Evolutionary conservation across 2,329 filamentous ascomycete species (phyloP).

Genomic region (Aureobasidium sp.): DNA sequence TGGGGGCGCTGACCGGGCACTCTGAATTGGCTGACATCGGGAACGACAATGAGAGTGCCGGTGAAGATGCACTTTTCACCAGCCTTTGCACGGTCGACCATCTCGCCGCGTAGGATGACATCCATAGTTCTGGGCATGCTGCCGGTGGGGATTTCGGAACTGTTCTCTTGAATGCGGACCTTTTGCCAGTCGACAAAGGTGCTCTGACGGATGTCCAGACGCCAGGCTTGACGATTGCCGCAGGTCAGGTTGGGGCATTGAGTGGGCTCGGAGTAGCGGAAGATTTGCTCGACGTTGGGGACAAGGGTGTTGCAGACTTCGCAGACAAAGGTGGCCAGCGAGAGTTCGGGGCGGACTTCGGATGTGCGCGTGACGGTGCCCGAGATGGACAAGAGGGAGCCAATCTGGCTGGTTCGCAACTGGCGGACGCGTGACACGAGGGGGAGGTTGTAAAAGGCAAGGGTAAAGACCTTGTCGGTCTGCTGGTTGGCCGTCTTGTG

Average conservation of each 20-base stretch:
- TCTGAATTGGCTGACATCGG: slow-evolving; percentile 89
- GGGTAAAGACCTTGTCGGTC: slow-evolving; percentile 89
- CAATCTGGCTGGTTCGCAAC: slow-evolving; percentile 81
- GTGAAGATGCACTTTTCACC: slow-evolving; percentile 98
- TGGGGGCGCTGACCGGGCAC: slow-evolving; percentile 78
- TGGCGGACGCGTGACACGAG: slow-evolving; percentile 78
- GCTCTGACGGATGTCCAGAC: slow-evolving; percentile 90
- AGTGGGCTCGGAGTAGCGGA: slow-evolving; percentile 92
- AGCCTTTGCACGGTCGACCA: slow-evolving; percentile 93
- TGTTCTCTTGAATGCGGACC: slow-evolving; percentile 95
- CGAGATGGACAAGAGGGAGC: slow-evolving; percentile 87
- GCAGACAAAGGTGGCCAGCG: slow-evolving; percentile 84
- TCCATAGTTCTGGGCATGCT: slow-evolving; percentile 99
- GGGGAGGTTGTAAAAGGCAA: slow-evolving; percentile 89
- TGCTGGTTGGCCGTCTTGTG: slow-evolving; percentile 83
- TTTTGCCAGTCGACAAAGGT: slow-evolving; percentile 99
- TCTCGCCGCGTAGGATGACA: slow-evolving; percentile 89
- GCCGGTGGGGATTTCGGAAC: slow-evolving; percentile 92
- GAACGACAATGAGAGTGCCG: slow-evolving; percentile 89
- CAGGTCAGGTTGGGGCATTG: slow-evolving; percentile 87
- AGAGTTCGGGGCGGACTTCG: slow-evolving; percentile 89
- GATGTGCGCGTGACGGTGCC: slow-evolving; percentile 95
- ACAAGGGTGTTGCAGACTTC: slow-evolving; percentile 77
- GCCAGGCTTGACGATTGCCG: slow-evolving; percentile 86
- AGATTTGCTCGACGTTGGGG: slow-evolving; percentile 91